Conservation (phyloP, 2,329 filamentous ascomycete genomes). For the Penicillium frequentans region DNA sequence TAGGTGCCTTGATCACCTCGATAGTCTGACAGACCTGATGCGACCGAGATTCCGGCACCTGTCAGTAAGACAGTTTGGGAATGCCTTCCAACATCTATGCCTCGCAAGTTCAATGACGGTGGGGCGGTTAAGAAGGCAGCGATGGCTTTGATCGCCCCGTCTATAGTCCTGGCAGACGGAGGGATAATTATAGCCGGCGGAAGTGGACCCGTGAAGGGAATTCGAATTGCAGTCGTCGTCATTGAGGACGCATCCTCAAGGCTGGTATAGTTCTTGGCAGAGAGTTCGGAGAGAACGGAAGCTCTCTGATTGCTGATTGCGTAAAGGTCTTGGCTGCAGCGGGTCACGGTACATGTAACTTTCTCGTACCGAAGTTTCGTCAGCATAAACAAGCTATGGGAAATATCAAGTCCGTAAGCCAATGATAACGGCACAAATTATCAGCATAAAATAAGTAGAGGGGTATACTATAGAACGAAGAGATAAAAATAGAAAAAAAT, state of each 20-base stretch:
- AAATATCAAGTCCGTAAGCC: neutral
- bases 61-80: constrained; percentile 66
- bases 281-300: neutral
- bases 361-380: neutral
- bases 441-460: neutral
- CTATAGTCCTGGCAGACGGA: constrained; percentile 64
- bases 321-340: neutral
- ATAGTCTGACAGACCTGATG: constrained; percentile 91
- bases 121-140: constrained; percentile 70
- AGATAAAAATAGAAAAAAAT: neutral
- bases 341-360: neutral
- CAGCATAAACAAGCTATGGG: neutral
- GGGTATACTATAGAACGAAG: neutral
- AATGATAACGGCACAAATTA: neutral
- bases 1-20: constrained; percentile 88
- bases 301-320: neutral
- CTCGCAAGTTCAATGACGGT: constrained; percentile 50
- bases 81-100: constrained; percentile 44
- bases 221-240: constrained; percentile 75
- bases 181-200: constrained; percentile 75
- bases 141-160: constrained; percentile 76
- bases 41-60: constrained; percentile 89
- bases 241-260: constrained; percentile 48
- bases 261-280: constrained; percentile 9
- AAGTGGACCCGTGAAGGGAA: constrained; percentile 85